Base-by-base conservation (phyloP, 2,329 filamentous ascomycete genomes). In the Sphaerulina vaccinii region DNA sequence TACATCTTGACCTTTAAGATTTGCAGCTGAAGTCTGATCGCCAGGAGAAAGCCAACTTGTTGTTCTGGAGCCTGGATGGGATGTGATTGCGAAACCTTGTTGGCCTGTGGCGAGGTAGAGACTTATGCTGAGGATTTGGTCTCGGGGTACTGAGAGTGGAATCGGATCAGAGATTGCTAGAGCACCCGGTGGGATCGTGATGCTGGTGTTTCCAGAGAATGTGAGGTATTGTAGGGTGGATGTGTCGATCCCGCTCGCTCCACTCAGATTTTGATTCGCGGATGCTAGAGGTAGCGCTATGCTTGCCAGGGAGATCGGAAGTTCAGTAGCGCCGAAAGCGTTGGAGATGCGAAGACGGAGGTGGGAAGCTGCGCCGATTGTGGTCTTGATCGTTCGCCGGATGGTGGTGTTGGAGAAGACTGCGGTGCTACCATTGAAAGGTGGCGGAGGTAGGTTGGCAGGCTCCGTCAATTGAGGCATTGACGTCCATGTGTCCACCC, bases 401-500 rank as follows among this genome's bases (percentile, higher is more conserved):
- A 87, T 75, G 0, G 84, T 86, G 1, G 81, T 77, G 60, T 86
- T 79, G 5, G 82, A 76, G n/a, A 72, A 65, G 9, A 33, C 18
- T 10, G 45, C 39, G 5, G 72, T 71, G 1, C 73, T 75, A 53
- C 72, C 70, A 64, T 82, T 83, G 62, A 83, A 87, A 36, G 82
- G 80, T 2, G 75, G 65, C 0, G 79, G 78, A 8, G 84, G 83
- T 16, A 87, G 72, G 57, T 86, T 87, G 40, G 69, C 73, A 8
- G 75, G 77, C 61, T 87, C 84, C 1, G 81, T 81, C 35, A 84
- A 69, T 63, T 86, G 83, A 0, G 83, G 82, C 83, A 86, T 86
- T 2, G 81, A 74, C 0, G 80, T 79, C 84, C 83, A 87, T 1
- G 79, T 82, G 56, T 79, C 77, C 11, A 84, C 74, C 82, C 83